Evolutionary conservation across 768 basidiomycete species (phyloP), one percentile per base, ranked within the genome.

Genomic region (Russula dissimulans): DNA sequence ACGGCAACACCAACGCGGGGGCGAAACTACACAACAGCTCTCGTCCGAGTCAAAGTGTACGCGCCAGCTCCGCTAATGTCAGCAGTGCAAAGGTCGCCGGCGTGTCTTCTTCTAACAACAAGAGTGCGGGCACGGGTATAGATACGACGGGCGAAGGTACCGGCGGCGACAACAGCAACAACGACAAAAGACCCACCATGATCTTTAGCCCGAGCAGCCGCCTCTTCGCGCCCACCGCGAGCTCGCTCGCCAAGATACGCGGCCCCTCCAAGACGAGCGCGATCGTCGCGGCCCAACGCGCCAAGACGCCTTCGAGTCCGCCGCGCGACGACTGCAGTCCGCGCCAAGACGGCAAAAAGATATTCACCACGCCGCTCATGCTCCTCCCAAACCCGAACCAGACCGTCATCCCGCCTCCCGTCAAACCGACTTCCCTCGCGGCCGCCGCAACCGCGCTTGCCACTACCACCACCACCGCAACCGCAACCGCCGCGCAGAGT

Each of bases 341-440:
- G 17, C 63, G 41, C 31, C 48, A 67, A 43, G 54, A 60, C 29
- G 41, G 29, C 9, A 29, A 38, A 50, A 71, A 70, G 65, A 79
- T 85, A 57, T 85, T 87, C 71, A 81, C 76, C 69, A 78, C 78
- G 62, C 79, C 85, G 5, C 69, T 83, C 15, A 62, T 67, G 51
- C 78, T 84, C 4, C 69, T 82, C 29, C 64, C 66, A 26, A 26
- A 39, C 59, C 57, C 12, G 15, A 62, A 44, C 2, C 66, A 38
- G 50, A 32, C 65, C 45, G 63, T 69, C 36, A 52, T 64, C 29
- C 59, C 63, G n/a, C 36, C 57, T 2, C 54, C 61, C 14, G 50
- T 64, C n/a, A 59, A 62, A 3, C 67, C 69, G 7, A 56, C 69
- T 1, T 71, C 75, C 3, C 65, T 79, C 54, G 60, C 68, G 0